Base-by-base conservation (phyloP, 2,329 filamentous ascomycete genomes). In the Penicillium aurantiogriseum region DNA sequence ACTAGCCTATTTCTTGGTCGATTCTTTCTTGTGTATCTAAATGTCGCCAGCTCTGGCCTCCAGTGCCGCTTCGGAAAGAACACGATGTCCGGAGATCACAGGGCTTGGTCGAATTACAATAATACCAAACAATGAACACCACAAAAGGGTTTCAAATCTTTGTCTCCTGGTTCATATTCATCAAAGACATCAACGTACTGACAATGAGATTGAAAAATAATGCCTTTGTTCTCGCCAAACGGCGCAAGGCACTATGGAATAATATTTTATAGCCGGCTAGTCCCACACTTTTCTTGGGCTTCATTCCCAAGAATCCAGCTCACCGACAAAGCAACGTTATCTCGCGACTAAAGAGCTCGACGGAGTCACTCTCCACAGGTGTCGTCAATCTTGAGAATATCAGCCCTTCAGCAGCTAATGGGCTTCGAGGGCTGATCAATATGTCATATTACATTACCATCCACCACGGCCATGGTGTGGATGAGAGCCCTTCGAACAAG, bases 371-470 rank as follows among this genome's bases (percentile, higher is more conserved):
- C 10, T 29, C 4, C 19, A n/a, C 19, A 5, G 9, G 13, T 11
- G 9, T n/a, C 19, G 1, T 5, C 11, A 25, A 25, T 11, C 8
- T 25, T 25, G n/a, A 11, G n/a, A 4, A 25, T 2, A 51, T 19
- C 17, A 19, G 23, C 10, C 21, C 15, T 31, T 23, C 0, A 47
- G 9, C 31, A 8, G 4, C 19, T 4, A 25, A n/a, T 7, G 9
- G 5, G 11, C 8, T 36, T 36, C 6, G 17, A 5, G 15, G 9
- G 19, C 25, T 40, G 9, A 27, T 11, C 27, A 23, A 13, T 4
- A 55, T 55, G 53, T 55, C 53, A 11, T 51, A 51, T 21, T 55
- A 55, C 15, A 51, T 55, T 29, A 38, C 17, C 23, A 29, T 35
- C 11, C 53, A 51, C 13, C 11, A 51, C 2, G 53, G 53, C 4